Evolutionary conservation across 345 rosid species (phyloP).

Genomic region (Populus tremula): DNA sequence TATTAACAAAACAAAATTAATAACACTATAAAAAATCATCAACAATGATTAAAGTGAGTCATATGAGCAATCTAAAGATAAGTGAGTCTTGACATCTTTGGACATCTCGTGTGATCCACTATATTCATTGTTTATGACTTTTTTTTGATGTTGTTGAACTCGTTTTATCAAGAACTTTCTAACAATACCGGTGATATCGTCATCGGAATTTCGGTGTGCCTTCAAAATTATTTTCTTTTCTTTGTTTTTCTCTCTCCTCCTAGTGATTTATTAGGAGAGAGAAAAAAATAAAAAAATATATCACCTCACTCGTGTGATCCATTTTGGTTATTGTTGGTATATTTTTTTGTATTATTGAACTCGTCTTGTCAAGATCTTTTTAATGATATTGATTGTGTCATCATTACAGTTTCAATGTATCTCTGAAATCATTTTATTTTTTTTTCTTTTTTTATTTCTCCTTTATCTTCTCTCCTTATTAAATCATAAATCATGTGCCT

Average conservation of each 20-base stretch:
- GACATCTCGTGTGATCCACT: accelerated
- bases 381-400: accelerated
- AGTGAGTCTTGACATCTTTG: accelerated
- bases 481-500: too few species aligned
- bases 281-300: too few species aligned
- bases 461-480: too few species aligned
- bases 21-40: accelerated
- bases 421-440: accelerated
- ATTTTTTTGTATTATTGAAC: too few species aligned
- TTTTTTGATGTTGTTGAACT: accelerated
- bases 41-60: accelerated
- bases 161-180: too few species aligned
- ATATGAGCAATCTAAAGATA: accelerated
- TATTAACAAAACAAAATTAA: too few species aligned
- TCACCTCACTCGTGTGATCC: accelerated
- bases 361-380: accelerated
- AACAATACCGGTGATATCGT: accelerated
- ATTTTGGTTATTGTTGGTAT: too few species aligned
- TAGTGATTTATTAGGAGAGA: too few species aligned
- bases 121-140: accelerated
- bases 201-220: accelerated
- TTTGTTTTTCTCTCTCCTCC: too few species aligned
- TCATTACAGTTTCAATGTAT: too few species aligned
- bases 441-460: accelerated
- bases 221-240: too few species aligned